Evolutionary conservation across 768 basidiomycete genomes (phyloP).

Genomic region (Lactarius quietus): DNA sequence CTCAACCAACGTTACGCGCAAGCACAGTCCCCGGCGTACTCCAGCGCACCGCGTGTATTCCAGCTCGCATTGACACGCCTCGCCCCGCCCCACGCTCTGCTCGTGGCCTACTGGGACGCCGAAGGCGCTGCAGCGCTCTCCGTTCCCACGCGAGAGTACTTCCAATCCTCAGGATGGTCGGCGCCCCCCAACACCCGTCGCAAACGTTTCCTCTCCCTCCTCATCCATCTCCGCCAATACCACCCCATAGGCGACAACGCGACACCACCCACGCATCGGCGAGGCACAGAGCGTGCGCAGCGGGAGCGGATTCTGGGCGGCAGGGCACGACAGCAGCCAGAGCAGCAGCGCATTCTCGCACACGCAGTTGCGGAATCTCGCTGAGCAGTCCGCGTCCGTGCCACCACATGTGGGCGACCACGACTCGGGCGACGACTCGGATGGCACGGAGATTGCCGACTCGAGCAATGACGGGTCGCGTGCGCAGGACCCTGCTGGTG

Average conservation of each 20-base stretch:
- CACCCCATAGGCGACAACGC: background rate
- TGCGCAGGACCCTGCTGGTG: too few species aligned
- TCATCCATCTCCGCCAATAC: constrained; percentile 10
- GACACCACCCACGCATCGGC: too few species aligned
- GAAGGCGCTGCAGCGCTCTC: constrained; percentile 79
- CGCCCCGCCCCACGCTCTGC: constrained; percentile 59
- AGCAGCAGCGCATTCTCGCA: constrained; percentile 54
- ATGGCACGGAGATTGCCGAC: too few species aligned
- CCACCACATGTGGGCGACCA: constrained; percentile 41
- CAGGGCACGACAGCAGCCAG: constrained; percentile 44
- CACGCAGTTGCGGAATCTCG: constrained; percentile 24
- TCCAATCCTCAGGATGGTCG: constrained; percentile 81
- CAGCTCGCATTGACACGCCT: constrained; percentile 66
- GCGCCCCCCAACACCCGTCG: constrained; percentile 42
- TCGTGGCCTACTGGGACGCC: too few species aligned
- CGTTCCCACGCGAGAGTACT: constrained; percentile 79
- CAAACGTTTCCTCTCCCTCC: constrained; percentile 27
- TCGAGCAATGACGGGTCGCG: too few species aligned
- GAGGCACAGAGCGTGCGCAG: too few species aligned
- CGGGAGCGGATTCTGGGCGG: too few species aligned
- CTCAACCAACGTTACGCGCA: constrained; percentile 69
- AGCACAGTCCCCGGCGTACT: constrained; percentile 54
- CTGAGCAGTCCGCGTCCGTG: constrained; percentile 6
- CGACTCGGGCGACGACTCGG: too few species aligned
- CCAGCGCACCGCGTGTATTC: constrained; percentile 68